Base-by-base conservation (phyloP, 257 asterid genomes). In the Solanum clarkiae region DNA sequence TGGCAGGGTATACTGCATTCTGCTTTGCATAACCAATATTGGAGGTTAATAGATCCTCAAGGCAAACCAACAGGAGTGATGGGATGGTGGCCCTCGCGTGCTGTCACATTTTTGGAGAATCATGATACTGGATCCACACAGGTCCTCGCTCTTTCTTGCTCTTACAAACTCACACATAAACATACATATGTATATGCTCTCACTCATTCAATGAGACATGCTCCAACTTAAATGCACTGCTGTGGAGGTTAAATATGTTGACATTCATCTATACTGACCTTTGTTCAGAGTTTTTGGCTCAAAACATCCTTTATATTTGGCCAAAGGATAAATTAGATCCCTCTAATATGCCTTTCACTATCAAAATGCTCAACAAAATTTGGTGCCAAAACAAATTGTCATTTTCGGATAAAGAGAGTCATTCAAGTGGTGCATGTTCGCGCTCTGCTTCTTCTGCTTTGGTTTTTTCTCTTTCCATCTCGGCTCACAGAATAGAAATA, bases 51-150 rank as follows among this genome's bases (percentile, higher is more conserved):
- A 51, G 93, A 92, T 89, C 91, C 92, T 36, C 91, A 88, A 87
- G 93, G 94, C 63, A 92, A 90, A 90, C 94, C 94, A 80, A 88
- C 94, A 24, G 94, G 94, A 69, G 94, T 92, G 80, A 88, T 92
- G 92, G 94, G 93, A 81, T 92, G 94, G 94, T 92, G 94, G 94
- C 91, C 93, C 51, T 92, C 94, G 20, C 93, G 93, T 77, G 93
- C 93, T 88, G 93, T 92, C 80, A 90, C 94, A 13, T 92, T 92
- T 88, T 85, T 92, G 85, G 94, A 92, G 88, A 92, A 92, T 87
- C 94, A 90, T 70, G 94, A 92, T 88, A 92, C 94, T 62, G 94
- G 94, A 77, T 92, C 94, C 5, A 92, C 94, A 26, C 94, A 92
- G 94, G 94, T 90, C 32, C 80, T 79, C 83, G 42, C 59, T 63